Evolutionary conservation across 768 basidiomycete genomes (phyloP).

Genomic region (Kwoniella botswanensis): DNA sequence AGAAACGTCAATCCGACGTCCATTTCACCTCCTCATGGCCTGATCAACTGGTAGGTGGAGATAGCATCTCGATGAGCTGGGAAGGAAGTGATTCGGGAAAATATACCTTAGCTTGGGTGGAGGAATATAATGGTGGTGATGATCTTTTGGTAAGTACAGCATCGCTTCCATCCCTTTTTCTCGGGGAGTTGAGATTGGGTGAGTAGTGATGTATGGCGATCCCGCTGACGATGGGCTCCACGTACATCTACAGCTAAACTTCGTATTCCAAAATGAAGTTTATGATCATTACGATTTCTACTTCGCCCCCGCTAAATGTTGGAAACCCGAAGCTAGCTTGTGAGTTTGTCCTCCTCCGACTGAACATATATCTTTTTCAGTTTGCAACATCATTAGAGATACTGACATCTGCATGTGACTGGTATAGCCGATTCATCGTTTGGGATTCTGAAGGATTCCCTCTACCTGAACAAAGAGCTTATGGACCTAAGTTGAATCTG

Average conservation of each 20-base stretch:
- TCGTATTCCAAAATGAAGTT: conserved; percentile 6
- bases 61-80: conserved; percentile 9
- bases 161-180: not conserved
- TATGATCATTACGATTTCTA: conserved; percentile 17
- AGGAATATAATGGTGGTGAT: conserved; percentile 11
- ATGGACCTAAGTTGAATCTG: conserved; percentile 6
- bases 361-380: too few species aligned
- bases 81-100: conserved; percentile 14
- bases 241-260: not conserved
- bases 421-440: conserved; percentile 12
- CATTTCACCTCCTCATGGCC: conserved; percentile 5
- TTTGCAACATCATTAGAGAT: not conserved
- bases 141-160: conserved; percentile 8
- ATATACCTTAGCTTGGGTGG: conserved; percentile 11
- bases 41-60: conserved; percentile 9
- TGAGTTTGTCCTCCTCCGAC: not conserved
- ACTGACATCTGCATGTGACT: not conserved
- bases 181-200: too few species aligned
- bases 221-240: too few species aligned
- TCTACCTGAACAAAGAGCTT: conserved; percentile 14
- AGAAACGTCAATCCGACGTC: not conserved
- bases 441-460: conserved; percentile 9
- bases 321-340: conserved; percentile 7
- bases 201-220: too few species aligned
- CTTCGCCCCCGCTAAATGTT: conserved; percentile 9